phyloP scores from a whole-genome alignment of 176 grass and related monocot genomes.

The bread wheat (Triticum aestivum) region IWGSC_CS_RefSeq_v2.1 NC_057810.1:514606767-514607266 shows the following conservation, averaged over 20 bases:
- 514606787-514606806: too few relatives aligned
- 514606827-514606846: too few relatives aligned
- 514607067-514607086: constrained; percentile 68
- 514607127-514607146: constrained; percentile 56
- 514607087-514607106: constrained; percentile 92
- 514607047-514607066: constrained; percentile 7
- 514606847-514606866: too few relatives aligned
- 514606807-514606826: too few relatives aligned
- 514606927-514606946: constrained; percentile 33
- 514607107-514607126: constrained; percentile 95
- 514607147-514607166: constrained; percentile 28
- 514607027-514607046: not conserved
- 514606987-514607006: not conserved
- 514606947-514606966: not conserved
- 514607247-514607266: constrained; percentile 24
- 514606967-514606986: not conserved
- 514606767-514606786: not conserved
- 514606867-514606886: not conserved
- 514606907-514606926: not conserved
- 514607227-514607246: constrained; percentile 5
- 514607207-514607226: not conserved
- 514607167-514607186: constrained; percentile 47
- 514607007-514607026: not conserved
- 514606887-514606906: constrained; percentile 2
- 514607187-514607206: not conserved